Conservation (phyloP, 75 land plant genomes). For the Sequoiadendron giganteum region DNA sequence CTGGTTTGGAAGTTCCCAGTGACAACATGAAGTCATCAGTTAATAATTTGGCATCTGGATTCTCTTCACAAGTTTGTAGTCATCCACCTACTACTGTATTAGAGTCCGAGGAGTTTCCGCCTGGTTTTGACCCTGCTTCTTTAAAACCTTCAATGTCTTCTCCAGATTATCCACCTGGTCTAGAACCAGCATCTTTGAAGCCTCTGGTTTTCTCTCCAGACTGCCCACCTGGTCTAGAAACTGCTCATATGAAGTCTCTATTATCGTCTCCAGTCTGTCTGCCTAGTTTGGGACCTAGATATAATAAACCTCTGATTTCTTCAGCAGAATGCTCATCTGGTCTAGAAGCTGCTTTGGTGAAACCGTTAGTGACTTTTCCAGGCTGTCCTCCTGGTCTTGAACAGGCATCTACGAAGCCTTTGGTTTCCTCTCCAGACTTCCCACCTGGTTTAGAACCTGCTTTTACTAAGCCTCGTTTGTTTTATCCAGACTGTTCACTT, state of each 20-base stretch:
- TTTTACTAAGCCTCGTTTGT: not conserved
- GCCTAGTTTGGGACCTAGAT: not conserved
- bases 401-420: not conserved
- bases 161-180: conserved; percentile 5
- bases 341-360: not conserved
- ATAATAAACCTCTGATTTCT: not conserved
- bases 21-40: not conserved
- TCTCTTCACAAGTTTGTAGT: not conserved
- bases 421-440: not conserved
- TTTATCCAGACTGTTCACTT: not conserved
- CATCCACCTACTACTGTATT: not conserved
- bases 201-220: not conserved
- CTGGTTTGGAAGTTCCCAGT: not conserved
- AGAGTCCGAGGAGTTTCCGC: not conserved
- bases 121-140: not conserved
- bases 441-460: conserved; percentile 2
- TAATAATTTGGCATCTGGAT: not conserved
- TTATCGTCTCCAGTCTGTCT: not conserved
- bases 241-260: not conserved
- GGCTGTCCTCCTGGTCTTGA: not conserved
- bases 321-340: not conserved
- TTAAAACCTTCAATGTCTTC: not conserved
- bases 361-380: not conserved
- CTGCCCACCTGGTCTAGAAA: conserved; percentile 1
- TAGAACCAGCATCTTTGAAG: not conserved